These are phyloP conservation scores for Dimocarpus longan DNA, from an alignment of 345 rosid genomes.

Conservation along the genomic window DNA sequence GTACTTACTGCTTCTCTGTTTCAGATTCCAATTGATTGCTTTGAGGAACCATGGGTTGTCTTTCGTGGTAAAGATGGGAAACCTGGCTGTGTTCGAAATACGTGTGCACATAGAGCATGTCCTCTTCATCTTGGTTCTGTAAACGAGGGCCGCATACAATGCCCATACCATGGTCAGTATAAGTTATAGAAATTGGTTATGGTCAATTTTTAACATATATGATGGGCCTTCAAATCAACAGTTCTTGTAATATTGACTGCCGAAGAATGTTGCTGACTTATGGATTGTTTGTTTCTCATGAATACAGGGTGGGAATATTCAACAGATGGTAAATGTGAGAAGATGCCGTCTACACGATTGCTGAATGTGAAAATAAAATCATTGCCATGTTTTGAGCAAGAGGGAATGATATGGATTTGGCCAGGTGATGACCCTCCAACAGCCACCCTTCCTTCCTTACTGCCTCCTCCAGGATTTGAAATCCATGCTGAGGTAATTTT, in stretches of 20 bases:
- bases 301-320: conserved; percentile 92
- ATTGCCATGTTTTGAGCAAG: conserved; percentile 86
- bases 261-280: conserved; percentile 8
- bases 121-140: conserved; percentile 97
- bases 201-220: neutral
- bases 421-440: conserved; percentile 87
- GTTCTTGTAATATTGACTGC: neutral
- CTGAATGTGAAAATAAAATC: conserved; percentile 72
- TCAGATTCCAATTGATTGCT: conserved; percentile 93
- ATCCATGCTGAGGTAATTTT: conserved; percentile 88
- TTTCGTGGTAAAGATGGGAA: conserved; percentile 91
- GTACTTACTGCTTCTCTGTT: conserved; percentile 19
- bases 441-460: conserved; percentile 69
- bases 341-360: conserved; percentile 91
- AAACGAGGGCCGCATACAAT: conserved; percentile 87
- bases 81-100: conserved; percentile 92
- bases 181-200: conserved; percentile 6
- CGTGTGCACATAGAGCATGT: conserved; percentile 98
- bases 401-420: conserved; percentile 99
- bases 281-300: conserved; percentile 12
- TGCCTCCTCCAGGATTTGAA: conserved; percentile 85
- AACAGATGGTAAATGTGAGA: conserved; percentile 89
- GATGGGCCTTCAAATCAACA: neutral
- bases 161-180: conserved; percentile 97
- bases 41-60: conserved; percentile 94